Evolutionary conservation across 1,139 yeast species (phyloP), one percentile per base, ranked within the genome.

Genomic region (Magnusiomyces starmeri): DNA sequence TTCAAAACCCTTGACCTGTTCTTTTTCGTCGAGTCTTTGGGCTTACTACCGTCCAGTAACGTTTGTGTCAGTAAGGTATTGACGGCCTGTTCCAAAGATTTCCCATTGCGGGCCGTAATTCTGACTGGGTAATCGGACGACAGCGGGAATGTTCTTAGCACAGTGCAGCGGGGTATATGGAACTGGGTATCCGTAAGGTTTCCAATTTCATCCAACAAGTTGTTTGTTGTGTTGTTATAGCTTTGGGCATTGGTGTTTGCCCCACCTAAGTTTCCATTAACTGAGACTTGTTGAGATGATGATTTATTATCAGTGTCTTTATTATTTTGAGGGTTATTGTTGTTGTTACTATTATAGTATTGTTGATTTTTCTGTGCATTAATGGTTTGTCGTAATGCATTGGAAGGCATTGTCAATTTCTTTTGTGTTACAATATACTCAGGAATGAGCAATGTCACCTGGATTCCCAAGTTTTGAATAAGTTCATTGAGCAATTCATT

Each of bases 361-460:
- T 21, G 22, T n/a, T 16, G 12, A 4, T n/a, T 6, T n/a, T n/a
- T 6, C 10, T 39, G 16, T 39, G 22, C 8, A n/a, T 3, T 39
- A 18, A 18, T 18, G 10, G 16, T 12, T 43, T 43, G 46, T 12
- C 32, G 27, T 10, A 18, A 29, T 22, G 44, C 8, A 14, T 4
- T 39, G 10, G 37, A 45, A 7, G 24, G 24, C 9, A 32, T 18
- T 2, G 16, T 34, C 10, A 37, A 18, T 14, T 32, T n/a, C 8
- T 46, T 46, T 24, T 46, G 32, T 7, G 8, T 46, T 16, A 37
- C 29, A n/a, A 39, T 29, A 25, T 29, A 37, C 20, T 46, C 48
- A 8, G 48, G 48, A 8, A 46, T 24, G 14, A 46, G 20, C 14
- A 46, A n/a, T 2, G 48, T 46, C 12, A 26, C 12, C 26, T 35